Evolutionary conservation across 2,329 filamentous ascomycete genomes (phyloP), one percentile per base, ranked within the genome.

Genomic region (Trichoderma endophyticum): DNA sequence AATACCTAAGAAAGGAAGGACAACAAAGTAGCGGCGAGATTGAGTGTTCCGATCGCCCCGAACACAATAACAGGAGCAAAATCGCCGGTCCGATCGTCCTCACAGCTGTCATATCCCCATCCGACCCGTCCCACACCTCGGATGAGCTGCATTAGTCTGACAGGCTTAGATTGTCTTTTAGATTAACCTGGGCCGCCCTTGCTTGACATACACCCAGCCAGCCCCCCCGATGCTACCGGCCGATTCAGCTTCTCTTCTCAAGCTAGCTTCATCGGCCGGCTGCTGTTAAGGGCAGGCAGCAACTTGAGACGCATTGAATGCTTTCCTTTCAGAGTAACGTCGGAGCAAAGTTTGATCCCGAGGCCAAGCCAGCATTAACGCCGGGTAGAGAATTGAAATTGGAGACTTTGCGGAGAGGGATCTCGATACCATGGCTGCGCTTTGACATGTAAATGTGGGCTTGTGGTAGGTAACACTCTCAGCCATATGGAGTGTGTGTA

Each of bases 181-280:
- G 48, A 54, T 54, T 54, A 24, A 54, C 48, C 48, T 24, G 21
- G n/a, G 48, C 48, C 48, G 48, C 48, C 48, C 48, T 24, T 54
- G 26, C 21, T 7, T 24, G 39, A 43, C 39, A 34, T 9, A 62
- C 43, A 18, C 24, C 61, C 61, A 51, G 43, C 24, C n/a, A 26
- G 24, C 60, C 60, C 39, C 18, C 24, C 36, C 36, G 61, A 48
- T 28, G 15, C 34, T 30, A 26, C 61, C 26, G 39, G 61, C 28
- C 61, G 61, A 32, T 21, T 48, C 61, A 64, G 61, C 61, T 64
- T 48, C 39, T 64, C 61, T 64, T 64, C 61, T 64, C 18, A 64
- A 48, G 61, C 61, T 64, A 64, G 61, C 61, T 62, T 15, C 32
- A 26, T 62, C 32, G 59, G 59, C 59, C 59, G 32, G 3, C 7